phyloP scores from a whole-genome alignment of 768 basidiomycete species.

The Lanmaoa rubissima region DNA sequence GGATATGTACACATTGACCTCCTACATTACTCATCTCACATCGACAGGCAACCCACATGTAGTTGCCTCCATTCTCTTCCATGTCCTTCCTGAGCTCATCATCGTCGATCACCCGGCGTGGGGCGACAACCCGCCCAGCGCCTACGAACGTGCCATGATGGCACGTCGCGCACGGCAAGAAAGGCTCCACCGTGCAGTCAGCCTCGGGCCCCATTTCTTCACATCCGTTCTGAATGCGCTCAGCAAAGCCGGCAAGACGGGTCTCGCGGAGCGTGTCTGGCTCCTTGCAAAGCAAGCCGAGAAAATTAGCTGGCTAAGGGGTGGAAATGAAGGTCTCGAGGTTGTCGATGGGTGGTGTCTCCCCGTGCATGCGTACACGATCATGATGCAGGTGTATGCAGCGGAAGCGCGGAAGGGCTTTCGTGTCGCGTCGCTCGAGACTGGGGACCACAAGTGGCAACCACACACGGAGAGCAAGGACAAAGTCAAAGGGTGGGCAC shows the following conservation, averaged over 20 bases:
- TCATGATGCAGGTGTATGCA: slow-evolving; percentile 64
- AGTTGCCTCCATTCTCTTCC: slow-evolving; percentile 49
- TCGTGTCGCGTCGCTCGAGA: not conserved
- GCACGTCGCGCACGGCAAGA: slow-evolving; percentile 27
- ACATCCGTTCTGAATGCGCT: slow-evolving; percentile 59
- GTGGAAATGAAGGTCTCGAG: slow-evolving; percentile 20
- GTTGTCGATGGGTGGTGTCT: slow-evolving; percentile 56
- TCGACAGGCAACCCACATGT: slow-evolving; percentile 45
- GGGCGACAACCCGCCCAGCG: slow-evolving; percentile 28
- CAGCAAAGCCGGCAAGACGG: slow-evolving; percentile 50
- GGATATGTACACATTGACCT: slow-evolving; percentile 49
- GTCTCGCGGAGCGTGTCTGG: slow-evolving; percentile 65
- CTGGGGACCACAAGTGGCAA: slow-evolving; percentile 14
- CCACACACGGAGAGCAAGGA: slow-evolving; percentile 14
- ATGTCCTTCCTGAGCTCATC: slow-evolving; percentile 53
- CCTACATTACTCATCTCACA: slow-evolving; percentile 51
- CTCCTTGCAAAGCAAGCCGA: slow-evolving; percentile 59
- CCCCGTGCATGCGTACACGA: slow-evolving; percentile 65
- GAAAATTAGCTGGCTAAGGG: slow-evolving; percentile 45
- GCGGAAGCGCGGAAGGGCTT: slow-evolving; percentile 38
- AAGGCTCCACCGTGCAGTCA: slow-evolving; percentile 41
- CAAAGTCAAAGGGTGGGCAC: slow-evolving; percentile 37
- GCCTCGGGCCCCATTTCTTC: slow-evolving; percentile 60
- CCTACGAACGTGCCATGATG: slow-evolving; percentile 26
- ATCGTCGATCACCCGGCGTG: slow-evolving; percentile 40